phyloP scores from a whole-genome alignment of 192 early-diverging fungal species.

The Phlyctochytrium bullatum region DNA sequence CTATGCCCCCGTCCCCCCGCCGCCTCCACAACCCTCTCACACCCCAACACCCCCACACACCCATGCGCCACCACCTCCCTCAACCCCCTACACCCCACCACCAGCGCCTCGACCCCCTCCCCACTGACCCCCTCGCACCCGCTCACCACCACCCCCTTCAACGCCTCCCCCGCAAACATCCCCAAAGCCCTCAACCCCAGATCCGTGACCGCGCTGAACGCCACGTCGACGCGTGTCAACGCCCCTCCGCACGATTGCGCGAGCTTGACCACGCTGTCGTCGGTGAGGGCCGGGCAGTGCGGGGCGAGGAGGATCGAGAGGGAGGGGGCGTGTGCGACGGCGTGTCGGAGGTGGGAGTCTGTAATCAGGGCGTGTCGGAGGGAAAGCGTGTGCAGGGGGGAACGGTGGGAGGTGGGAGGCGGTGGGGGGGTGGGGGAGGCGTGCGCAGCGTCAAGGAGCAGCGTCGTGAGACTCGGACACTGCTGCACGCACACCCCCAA shows the following conservation, averaged over 20 bases:
- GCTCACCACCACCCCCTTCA: not conserved
- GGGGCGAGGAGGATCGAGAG: conserved; percentile 15
- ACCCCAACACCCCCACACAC: not conserved
- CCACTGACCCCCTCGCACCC: not conserved
- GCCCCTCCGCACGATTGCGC: not conserved
- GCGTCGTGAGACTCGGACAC: conserved; percentile 9
- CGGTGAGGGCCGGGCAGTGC: conserved; percentile 14
- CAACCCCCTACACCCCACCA: not conserved
- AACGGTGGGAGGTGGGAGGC: not conserved
- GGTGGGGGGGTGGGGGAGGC: not conserved
- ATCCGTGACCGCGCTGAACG: no score
- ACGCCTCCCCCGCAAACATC: not conserved
- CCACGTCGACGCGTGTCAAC: no score
- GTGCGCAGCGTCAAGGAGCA: conserved; percentile 26
- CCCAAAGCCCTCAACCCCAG: conserved; percentile 10
- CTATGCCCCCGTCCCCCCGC: not conserved
- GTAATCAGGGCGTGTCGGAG: conserved; percentile 17
- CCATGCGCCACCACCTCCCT: not conserved
- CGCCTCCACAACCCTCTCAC: not conserved
- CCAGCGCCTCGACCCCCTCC: not conserved
- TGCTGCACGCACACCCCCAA: conserved; percentile 14
- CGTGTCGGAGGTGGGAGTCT: conserved; percentile 18
- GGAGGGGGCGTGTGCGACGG: conserved; percentile 15
- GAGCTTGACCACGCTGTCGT: conserved; percentile 12
- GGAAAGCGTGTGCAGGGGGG: conserved; percentile 21